Evolutionary conservation across 164 flowering plant species (phyloP), one percentile per base, ranked within the genome.

Genomic region (Echeveria elegans): DNA sequence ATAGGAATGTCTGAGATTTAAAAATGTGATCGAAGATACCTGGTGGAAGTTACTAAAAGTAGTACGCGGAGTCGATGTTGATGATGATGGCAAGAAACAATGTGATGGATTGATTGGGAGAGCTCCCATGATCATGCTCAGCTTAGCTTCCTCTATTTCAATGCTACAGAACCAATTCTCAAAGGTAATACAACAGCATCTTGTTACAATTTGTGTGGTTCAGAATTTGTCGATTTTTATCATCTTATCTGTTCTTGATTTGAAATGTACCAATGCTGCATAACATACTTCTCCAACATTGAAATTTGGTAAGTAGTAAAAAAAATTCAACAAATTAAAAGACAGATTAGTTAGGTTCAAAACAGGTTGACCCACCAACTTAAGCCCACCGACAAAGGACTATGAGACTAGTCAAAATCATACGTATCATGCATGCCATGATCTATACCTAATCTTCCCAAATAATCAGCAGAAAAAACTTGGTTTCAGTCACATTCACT

Each of bases 211-310:
- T 56, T 28, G 61, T 56, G 61, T 56, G 61, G 61, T 56, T 56
- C 61, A 11, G 32, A 56, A 6, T 28, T 28, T 28, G 32, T 28
- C 19, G 5, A 56, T 56, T 26, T 26, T 56, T 28, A 56, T 56
- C 61, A 28, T 56, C 61, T 56, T 56, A 56, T 56, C 61, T 56
- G 6, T 53, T 6, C 30, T 26, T 53, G 12, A n/a, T 53, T 53
- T 5, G 24, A 4, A 5, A n/a, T 48, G 56, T 5, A 48, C 9
- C 23, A 6, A n/a, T 19, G 24, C 23, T n/a, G 24, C 10, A 6
- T 19, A 48, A 5, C 50, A 15, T n/a, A n/a, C 50, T 15, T 18
- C 50, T 45, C n/a, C 50, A 15, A 45, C 19, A 45, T 5, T 16
- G 16, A 45, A 45, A 45, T 14, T 15, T 14, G 2, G 4, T 1